Evolutionary conservation across 768 basidiomycete species (phyloP).

Genomic region (Omphalotus guepiniiformis): DNA sequence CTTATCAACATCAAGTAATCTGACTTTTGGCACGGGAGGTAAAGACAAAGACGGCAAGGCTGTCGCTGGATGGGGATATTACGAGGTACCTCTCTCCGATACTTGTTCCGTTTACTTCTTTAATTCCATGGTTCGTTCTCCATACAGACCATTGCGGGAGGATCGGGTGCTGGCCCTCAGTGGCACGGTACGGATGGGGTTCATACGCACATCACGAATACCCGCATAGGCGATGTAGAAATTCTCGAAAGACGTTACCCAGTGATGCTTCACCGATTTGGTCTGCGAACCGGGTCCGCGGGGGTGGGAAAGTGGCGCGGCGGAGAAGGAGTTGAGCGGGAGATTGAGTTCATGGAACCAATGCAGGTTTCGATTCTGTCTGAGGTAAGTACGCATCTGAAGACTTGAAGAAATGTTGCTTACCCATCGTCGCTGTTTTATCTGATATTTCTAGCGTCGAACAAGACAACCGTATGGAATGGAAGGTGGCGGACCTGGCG

Average conservation of each 20-base stretch:
- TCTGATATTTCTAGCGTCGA: slow-evolving; percentile 49
- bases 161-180: slow-evolving; percentile 81
- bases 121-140: background rate
- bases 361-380: slow-evolving; percentile 87
- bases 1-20: slow-evolving; percentile 45
- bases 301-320: slow-evolving; percentile 72
- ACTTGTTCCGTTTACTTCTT: slow-evolving; percentile 8
- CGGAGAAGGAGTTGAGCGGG: slow-evolving; percentile 81
- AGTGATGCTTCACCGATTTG: slow-evolving; percentile 83
- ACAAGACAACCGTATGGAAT: slow-evolving; percentile 85
- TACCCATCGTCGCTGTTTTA: background rate
- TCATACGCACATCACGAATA: slow-evolving; percentile 92
- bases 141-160: slow-evolving; percentile 84
- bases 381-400: slow-evolving; percentile 49
- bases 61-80: slow-evolving; percentile 86
- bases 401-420: background rate
- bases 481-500: slow-evolving; percentile 72
- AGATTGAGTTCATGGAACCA: slow-evolving; percentile 75
- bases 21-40: slow-evolving; percentile 89
- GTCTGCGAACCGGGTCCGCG: slow-evolving; percentile 62
- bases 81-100: slow-evolving; percentile 47
- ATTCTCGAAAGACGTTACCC: slow-evolving; percentile 93
- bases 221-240: slow-evolving; percentile 90
- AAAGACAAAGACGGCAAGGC: slow-evolving; percentile 76
- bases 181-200: slow-evolving; percentile 95